Base-by-base conservation (phyloP, 805 yeast genomes). In the Starmerella davenportii region DNA sequence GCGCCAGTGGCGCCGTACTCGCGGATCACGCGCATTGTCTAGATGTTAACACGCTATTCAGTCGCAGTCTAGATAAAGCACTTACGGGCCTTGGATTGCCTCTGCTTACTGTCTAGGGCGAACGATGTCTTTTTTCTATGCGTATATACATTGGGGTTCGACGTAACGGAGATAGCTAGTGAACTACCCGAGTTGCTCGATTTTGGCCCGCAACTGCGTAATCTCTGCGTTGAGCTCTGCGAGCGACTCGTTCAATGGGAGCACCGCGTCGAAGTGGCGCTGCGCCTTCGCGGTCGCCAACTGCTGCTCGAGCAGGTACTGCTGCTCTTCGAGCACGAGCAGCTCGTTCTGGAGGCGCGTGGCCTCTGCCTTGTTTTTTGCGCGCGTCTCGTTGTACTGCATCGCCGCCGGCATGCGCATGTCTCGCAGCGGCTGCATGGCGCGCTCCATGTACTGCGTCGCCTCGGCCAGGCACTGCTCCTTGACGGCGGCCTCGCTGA, bases 281-380 rank as follows among this genome's bases (percentile, higher is more conserved):
- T 69, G 72, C 46, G 65, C 66, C 43, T 75, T 79, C 28, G 76
- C 71, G 13, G 66, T 71, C 2, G 65, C 63, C 21, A 79, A 67
- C 69, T 76, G 70, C 14, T 71, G 65, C 41, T 72, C 70, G 2
- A 87, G 74, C 43, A 87, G 57, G 47, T 70, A 85, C 48, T 66
- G 65, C 51, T 85, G 96, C 53, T 85, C 96, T 43, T 76, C 76
- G 51, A 82, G 58, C 9, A 87, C 95, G 77, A 85, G 79, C 41
- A 85, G 58, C 46, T 77, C 76, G 47, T 82, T 45, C 38, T 49
- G 51, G 17, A 46, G 42, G 28, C 32, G 17, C 16, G 30, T 27
- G 1, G 43, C 47, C 27, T 38, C 46, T 38, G 32, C 52, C 50
- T 50, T 59, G 36, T 34, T 37, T 7, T 19, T 27, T n/a, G 5